Evolutionary conservation across 2,329 filamentous ascomycete genomes (phyloP).

Genomic region (Calonectria pseudoreteaudii): DNA sequence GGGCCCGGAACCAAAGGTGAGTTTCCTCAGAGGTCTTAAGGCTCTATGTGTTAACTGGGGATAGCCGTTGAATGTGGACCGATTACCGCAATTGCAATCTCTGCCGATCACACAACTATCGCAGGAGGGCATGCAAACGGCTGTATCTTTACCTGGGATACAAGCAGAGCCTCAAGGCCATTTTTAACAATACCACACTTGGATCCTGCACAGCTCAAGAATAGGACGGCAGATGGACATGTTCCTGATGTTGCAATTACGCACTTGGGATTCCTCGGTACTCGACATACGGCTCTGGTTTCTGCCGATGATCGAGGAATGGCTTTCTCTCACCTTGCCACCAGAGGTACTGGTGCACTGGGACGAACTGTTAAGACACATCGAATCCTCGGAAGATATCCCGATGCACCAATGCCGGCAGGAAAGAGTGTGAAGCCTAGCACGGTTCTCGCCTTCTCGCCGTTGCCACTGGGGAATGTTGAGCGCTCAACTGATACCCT

Average conservation of each 20-base stretch:
- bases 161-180: constrained; percentile 81
- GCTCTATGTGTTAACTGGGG: constrained; percentile 44
- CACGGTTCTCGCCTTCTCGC: constrained; percentile 91
- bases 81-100: constrained; percentile 88
- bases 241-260: constrained; percentile 81
- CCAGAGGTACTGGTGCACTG: constrained; percentile 87
- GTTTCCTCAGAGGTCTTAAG: constrained; percentile 28
- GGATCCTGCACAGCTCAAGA: constrained; percentile 72
- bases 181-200: constrained; percentile 90
- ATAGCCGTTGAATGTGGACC: constrained; percentile 89
- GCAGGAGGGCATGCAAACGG: constrained; percentile 91
- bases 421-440: constrained; percentile 87
- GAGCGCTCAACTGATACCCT: constrained; percentile 88
- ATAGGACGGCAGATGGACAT: constrained; percentile 83
- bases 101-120: constrained; percentile 92
- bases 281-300: constrained; percentile 91
- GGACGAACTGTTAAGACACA: constrained; percentile 89
- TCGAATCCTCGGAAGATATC: constrained; percentile 91
- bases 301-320: constrained; percentile 96
- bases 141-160: constrained; percentile 97
- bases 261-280: constrained; percentile 95
- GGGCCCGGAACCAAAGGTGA: constrained; percentile 90
- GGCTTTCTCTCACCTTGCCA: constrained; percentile 98
- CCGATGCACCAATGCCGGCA: constrained; percentile 71
- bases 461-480: constrained; percentile 92